Base-by-base conservation (phyloP, 805 yeast genomes). In the Myxozyma sirexii region DNA sequence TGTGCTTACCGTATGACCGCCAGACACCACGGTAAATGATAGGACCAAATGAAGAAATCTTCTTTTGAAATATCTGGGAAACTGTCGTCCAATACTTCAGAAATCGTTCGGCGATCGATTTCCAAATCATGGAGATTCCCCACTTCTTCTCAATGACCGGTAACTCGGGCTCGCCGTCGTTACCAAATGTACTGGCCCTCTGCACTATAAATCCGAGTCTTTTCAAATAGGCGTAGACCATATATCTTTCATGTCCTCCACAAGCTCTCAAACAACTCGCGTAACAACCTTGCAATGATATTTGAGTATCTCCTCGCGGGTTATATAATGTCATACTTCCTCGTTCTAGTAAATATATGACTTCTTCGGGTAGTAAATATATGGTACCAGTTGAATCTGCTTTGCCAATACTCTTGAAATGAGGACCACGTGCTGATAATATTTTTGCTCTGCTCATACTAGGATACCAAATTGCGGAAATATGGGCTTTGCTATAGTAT, bases 261-360 rank as follows among this genome's bases (percentile, higher is more conserved):
- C 75, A 73, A 17, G 71, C 67, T 24, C 66, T 64, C 48, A 86
- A 76, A 13, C 83, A 77, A 17, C 80, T 70, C 0, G 86, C 71
- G 71, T 90, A 88, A 5, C 87, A 76, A 50, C 83, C 85, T 63
- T 88, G 86, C 27, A 91, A 72, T 50, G 86, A 80, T 69, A 91
- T 69, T 3, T 82, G 77, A 1, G 73, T 65, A 26, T 72, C 76
- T 4, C 73, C 66, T 19, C 60, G 68, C 23, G 60, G 60, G 65
- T 59, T 39, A 54, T 65, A 78, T 23, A 83, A 80, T 33, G 78
- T 75, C 66, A 82, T 71, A 2, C 85, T 79, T 1, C 97, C 97
- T 69, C 98, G 77, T 70, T 92, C 97, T 1, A 86, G 82, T 56
- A 92, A 74, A 71, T 91, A 92, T 0, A 90, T 75, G 6, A 85